Percentiles rank a stretch among this genome's conserved stretches.
These are phyloP conservation scores for Fragilaria crotonensis DNA, from an alignment of 108 stramenopile genomes.

Conservation along the genomic window DNA sequence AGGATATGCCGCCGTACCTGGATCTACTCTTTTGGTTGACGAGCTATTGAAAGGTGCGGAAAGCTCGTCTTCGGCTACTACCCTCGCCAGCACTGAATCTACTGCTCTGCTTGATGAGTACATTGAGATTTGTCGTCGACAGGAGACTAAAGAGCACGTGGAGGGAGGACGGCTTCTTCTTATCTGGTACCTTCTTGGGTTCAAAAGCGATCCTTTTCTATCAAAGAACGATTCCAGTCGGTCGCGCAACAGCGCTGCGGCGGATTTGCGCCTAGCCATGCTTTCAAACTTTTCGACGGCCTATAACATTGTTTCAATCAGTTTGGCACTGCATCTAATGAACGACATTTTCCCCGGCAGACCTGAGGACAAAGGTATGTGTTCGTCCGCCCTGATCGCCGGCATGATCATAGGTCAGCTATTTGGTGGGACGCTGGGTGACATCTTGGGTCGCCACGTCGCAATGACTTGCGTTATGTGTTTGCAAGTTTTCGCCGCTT, in stretches of 20 bases:
- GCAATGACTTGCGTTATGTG: constrained; percentile 46
- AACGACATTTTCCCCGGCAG: constrained; percentile 13
- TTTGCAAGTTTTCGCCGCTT: constrained; percentile 34
- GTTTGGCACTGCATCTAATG: constrained; percentile 43
- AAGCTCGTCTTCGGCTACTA: too few relatives aligned
- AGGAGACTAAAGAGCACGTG: too few relatives aligned
- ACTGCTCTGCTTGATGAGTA: too few relatives aligned
- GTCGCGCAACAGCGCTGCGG: constrained; percentile 26
- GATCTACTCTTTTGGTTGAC: too few relatives aligned
- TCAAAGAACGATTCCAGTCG: background rate
- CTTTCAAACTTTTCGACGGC: constrained; percentile 51
- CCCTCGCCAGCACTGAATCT: too few relatives aligned
- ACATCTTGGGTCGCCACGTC: constrained; percentile 38
- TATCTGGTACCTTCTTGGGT: too few relatives aligned
- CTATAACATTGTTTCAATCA: constrained; percentile 49
- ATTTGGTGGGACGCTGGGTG: constrained; percentile 42
- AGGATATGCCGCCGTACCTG: too few relatives aligned
- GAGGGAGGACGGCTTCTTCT: too few relatives aligned
- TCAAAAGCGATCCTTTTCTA: constrained; percentile 11
- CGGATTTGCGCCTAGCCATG: constrained; percentile 45
- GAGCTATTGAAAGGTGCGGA: too few relatives aligned
- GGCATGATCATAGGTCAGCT: constrained; percentile 66
- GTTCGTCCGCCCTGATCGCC: constrained; percentile 40
- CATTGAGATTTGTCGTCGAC: too few relatives aligned
- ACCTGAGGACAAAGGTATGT: constrained; percentile 26